A percentile compares a stretch with the other conserved stretches of the same genome.
Conservation (phyloP, 805 yeast species). For the Sugiyamaella smithiae region DNA sequence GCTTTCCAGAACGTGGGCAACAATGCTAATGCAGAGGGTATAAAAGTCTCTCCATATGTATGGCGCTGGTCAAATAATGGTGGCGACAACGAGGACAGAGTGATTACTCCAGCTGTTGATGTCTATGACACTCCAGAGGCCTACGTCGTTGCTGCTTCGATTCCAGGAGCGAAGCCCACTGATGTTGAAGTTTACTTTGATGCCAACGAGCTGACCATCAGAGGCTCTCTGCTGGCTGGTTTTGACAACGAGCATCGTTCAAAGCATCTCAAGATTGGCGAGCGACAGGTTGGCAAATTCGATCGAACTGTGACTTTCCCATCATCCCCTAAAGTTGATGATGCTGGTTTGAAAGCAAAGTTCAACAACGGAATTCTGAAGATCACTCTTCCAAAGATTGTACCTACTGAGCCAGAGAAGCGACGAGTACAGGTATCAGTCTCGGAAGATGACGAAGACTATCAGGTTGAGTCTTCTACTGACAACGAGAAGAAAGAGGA, state of each 20-base stretch:
- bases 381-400: slow-evolving; percentile 48
- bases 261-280: slow-evolving; percentile 45
- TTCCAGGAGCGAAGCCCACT: slow-evolving; percentile 58
- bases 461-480: not conserved
- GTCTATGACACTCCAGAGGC: slow-evolving; percentile 50
- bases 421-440: slow-evolving; percentile 25
- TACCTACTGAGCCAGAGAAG: slow-evolving; percentile 34
- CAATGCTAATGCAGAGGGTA: not conserved
- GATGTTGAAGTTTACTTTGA: slow-evolving; percentile 55
- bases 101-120: slow-evolving; percentile 55
- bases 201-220: slow-evolving; percentile 50
- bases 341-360: slow-evolving; percentile 52
- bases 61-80: not conserved
- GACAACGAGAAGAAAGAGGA: slow-evolving; percentile 8
- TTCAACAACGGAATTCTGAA: slow-evolving; percentile 54
- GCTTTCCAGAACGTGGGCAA: not conserved
- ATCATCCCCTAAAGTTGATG: slow-evolving; percentile 49
- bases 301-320: slow-evolving; percentile 59
- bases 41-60: not conserved
- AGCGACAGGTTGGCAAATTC: slow-evolving; percentile 55
- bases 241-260: slow-evolving; percentile 40
- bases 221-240: slow-evolving; percentile 36
- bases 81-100: not conserved
- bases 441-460: slow-evolving; percentile 20
- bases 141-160: slow-evolving; percentile 49